phyloP scores from a whole-genome alignment of 805 yeast genomes.

The Candida methanosorbosa region DNA sequence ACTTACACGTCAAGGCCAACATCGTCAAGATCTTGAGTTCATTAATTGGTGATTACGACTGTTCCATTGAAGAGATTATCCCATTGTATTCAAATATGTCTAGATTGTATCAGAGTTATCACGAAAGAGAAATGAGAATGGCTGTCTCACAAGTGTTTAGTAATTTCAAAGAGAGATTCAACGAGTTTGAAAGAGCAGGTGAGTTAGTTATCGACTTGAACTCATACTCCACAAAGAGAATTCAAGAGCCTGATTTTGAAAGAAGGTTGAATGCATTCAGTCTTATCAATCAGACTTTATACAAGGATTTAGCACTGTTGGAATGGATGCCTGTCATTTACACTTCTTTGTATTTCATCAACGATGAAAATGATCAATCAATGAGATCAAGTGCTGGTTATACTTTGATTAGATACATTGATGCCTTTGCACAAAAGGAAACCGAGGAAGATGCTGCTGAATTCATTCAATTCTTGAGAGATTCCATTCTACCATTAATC shows the following conservation, averaged over 20 bases:
- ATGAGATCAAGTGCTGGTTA: constrained; percentile 70
- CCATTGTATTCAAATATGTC: constrained; percentile 21
- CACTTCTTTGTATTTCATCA: constrained; percentile 59
- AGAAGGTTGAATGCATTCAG: constrained; percentile 62
- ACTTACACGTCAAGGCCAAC: constrained; percentile 42
- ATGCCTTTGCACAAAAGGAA: constrained; percentile 31
- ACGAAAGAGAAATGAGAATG: constrained; percentile 54
- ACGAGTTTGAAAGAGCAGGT: constrained; percentile 38
- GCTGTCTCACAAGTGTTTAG: constrained; percentile 52
- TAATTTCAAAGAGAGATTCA: constrained; percentile 47
- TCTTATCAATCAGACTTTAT: constrained; percentile 48
- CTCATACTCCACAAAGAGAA: constrained; percentile 49
- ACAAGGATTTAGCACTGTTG: constrained; percentile 29
- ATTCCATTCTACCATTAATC: constrained; percentile 53
- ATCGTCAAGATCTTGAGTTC: constrained; percentile 49
- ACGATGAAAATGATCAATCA: constrained; percentile 72
- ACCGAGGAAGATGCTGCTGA: constrained; percentile 18
- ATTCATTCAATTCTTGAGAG: constrained; percentile 36
- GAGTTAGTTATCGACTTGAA: constrained; percentile 57
- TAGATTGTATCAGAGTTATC: constrained; percentile 45
- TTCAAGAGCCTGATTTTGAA: constrained; percentile 75
- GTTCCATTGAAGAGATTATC: constrained; percentile 40
- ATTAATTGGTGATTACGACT: constrained; percentile 43
- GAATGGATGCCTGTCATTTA: constrained; percentile 81
- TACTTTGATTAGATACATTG: constrained; percentile 56